phyloP scores from a whole-genome alignment of 2,329 filamentous ascomycete genomes.

The Cadophora luteo-olivacea region DNA sequence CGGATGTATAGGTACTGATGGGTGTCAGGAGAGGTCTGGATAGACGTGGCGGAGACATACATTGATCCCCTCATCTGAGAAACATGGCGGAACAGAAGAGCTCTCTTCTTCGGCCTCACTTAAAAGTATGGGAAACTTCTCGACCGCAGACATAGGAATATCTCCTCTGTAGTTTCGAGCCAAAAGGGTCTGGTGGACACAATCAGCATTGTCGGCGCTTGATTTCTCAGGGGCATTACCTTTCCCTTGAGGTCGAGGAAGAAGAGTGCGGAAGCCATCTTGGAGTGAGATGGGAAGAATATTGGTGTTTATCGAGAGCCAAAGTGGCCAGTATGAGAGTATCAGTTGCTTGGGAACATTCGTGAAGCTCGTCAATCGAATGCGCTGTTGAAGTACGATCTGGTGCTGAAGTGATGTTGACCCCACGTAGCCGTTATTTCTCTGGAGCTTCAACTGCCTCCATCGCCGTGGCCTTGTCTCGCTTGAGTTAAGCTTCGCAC shows the following conservation, averaged over 20 bases:
- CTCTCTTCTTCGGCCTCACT: slow-evolving; percentile 99
- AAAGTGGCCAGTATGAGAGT: slow-evolving; percentile 26
- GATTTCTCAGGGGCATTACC: slow-evolving; percentile 57
- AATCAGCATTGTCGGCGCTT: slow-evolving; percentile 34
- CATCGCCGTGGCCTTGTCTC: slow-evolving; percentile 30
- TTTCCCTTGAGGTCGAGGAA: slow-evolving; percentile 99
- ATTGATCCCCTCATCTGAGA: slow-evolving; percentile 98
- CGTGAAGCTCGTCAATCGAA: slow-evolving; percentile 25
- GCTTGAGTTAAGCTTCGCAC: slow-evolving; percentile 27
- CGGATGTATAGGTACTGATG: slow-evolving; percentile 95
- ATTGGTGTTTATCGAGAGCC: slow-evolving; percentile 22
- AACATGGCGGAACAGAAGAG: slow-evolving; percentile 95
- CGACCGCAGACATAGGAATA: slow-evolving; percentile 98
- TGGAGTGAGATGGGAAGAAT: slow-evolving; percentile 28
- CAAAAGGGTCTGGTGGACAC: slow-evolving; percentile 78
- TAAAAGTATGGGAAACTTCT: slow-evolving; percentile 94
- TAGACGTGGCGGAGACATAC: slow-evolving; percentile 55
- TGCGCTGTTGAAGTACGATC: slow-evolving; percentile 19
- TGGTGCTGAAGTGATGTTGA: slow-evolving; percentile 22
- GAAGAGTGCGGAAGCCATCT: slow-evolving; percentile 96
- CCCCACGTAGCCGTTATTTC: slow-evolving; percentile 37
- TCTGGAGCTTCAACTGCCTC: slow-evolving; percentile 28
- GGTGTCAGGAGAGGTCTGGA: slow-evolving; percentile 27
- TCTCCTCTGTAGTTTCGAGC: slow-evolving; percentile 98
- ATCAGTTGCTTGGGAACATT: slow-evolving; percentile 34